Evolutionary conservation across 2,329 filamentous ascomycete species (phyloP).

Genomic region (Anisogramma anomala): DNA sequence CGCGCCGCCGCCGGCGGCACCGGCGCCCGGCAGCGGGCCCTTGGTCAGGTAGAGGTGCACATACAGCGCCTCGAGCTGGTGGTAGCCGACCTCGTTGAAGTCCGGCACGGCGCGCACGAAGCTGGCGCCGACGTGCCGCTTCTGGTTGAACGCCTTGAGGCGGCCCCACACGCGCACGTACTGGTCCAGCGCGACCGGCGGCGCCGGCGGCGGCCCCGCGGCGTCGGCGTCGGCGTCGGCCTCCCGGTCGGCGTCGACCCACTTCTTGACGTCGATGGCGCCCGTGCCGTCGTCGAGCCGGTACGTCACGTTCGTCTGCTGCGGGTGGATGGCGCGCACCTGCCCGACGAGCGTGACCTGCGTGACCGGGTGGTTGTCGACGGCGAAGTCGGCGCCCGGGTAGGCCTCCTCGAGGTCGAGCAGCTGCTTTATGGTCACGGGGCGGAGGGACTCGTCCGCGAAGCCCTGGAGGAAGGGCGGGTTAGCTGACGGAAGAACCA

Average conservation of each 20-base stretch:
- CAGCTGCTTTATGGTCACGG: slow-evolving; percentile 92
- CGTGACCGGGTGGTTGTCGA: slow-evolving; percentile 64
- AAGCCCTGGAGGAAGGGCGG: slow-evolving; percentile 35
- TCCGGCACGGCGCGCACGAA: slow-evolving; percentile 70
- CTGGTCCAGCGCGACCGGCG: slow-evolving; percentile 55
- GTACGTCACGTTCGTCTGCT: slow-evolving; percentile 86
- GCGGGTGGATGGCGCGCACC: slow-evolving; percentile 74
- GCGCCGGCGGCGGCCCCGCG: slow-evolving; percentile 36
- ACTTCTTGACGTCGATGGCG: slow-evolving; percentile 80
- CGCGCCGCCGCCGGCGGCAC: slow-evolving; percentile 21
- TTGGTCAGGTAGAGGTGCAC: slow-evolving; percentile 76
- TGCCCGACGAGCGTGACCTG: slow-evolving; percentile 82
- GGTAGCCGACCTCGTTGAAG: slow-evolving; percentile 87
- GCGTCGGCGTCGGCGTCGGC: slow-evolving; percentile 51
- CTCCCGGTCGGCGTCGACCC: slow-evolving; percentile 56
- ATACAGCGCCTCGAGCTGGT: slow-evolving; percentile 79
- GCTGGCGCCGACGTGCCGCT: slow-evolving; percentile 69
- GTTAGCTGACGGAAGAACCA: background rate
- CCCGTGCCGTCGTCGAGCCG: slow-evolving; percentile 92
- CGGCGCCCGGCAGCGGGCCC: slow-evolving; percentile 41
- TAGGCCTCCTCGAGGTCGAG: slow-evolving; percentile 69
- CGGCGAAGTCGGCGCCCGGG: slow-evolving; percentile 62
- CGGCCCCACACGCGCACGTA: slow-evolving; percentile 82
- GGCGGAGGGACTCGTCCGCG: slow-evolving; percentile 76
- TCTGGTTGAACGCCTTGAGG: slow-evolving; percentile 73